Evolutionary conservation across 768 basidiomycete species (phyloP), one percentile per base, ranked within the genome.

Genomic region (Hygrophorus russula): DNA sequence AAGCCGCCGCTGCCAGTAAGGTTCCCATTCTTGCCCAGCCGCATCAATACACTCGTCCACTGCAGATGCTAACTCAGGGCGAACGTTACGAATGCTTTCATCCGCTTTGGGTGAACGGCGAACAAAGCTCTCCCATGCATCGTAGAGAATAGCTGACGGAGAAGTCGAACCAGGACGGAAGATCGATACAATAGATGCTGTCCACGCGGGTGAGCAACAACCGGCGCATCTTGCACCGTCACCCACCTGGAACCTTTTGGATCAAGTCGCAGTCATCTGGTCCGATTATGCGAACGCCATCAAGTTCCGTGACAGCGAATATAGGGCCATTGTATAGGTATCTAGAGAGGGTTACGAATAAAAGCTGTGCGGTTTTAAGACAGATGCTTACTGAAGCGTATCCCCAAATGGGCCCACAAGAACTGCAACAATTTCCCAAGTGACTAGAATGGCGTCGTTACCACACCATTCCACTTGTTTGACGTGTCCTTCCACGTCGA

Each of bases 391-490:
- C 92, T 77, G 76, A 17, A 97, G 64, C 0, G 77, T 80, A 52
- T 93, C 88, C 2, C 91, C 91, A 44, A 78, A 85, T 11, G 96
- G 96, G 4, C 94, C 92, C n/a, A 96, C 88, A 24, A 99, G 68
- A 2, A 91, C 65, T 0, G 80, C 84, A 24, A 82, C 62, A 14
- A 72, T 65, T 34, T 78, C 75, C 89, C 91, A 97, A 14, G 81
- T 82, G 13, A 96, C 71, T 2, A 91, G 68, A 36, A 98, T 83
- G 0, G 92, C 90, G 60, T 99, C 93, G 56, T 91, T 90, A 1
- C 93, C 93, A 58, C 92, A 97, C 96, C 96, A 99, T 54, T 84
- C 85, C 0, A 91, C 80, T 50, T 83, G 82, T 29, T 69, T 67
- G 2, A 87, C 70, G 3, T 67, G 59, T 1, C 80, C 82, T 14